Percentiles rank a stretch among this genome's conserved stretches.
Evolutionary conservation across 192 early-diverging fungal species (phyloP).

Genomic region (Chytriomyces sp.): DNA sequence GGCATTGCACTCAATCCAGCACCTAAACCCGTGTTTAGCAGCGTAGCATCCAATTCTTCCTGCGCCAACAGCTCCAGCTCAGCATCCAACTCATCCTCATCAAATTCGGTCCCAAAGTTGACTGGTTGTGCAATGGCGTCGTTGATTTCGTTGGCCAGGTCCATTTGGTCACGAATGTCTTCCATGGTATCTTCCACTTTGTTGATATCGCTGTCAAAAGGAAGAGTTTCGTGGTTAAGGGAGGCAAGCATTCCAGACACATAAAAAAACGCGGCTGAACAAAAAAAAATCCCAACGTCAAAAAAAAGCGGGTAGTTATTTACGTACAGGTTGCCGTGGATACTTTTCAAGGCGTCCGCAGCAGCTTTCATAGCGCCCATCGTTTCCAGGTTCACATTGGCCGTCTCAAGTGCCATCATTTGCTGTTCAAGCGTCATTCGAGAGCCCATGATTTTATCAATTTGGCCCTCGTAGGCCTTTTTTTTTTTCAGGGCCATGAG

Average conservation of each 20-base stretch:
- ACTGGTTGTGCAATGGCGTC: conserved; percentile 91
- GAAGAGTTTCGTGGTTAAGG: background rate
- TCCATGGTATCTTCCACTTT: conserved; percentile 97
- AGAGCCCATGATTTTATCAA: conserved; percentile 87
- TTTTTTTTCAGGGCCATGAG: conserved; percentile 95
- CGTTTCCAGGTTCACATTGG: conserved; percentile 93
- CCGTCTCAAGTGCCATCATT: conserved; percentile 93
- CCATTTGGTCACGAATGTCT: conserved; percentile 97
- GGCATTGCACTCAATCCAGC: conserved; percentile 45
- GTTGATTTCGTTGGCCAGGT: conserved; percentile 90
- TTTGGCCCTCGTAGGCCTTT: conserved; percentile 80
- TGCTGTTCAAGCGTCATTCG: conserved; percentile 93
- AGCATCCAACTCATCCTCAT: conserved; percentile 89
- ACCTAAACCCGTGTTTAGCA: conserved; percentile 70
- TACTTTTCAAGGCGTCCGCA: conserved; percentile 90
- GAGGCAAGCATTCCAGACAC: background rate
- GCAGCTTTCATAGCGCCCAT: conserved; percentile 94
- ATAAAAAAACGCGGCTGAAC: background rate
- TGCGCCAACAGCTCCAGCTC: conserved; percentile 95
- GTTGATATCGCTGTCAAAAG: conserved; percentile 73
- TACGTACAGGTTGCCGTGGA: conserved; percentile 84
- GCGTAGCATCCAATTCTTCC: conserved; percentile 84
- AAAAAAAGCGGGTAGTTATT: too few species aligned
- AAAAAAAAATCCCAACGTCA: too few species aligned
- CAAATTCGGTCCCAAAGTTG: conserved; percentile 84